phyloP scores from a whole-genome alignment of 225 moss, liverwort and hornwort species.

The Ulota crispa region DNA sequence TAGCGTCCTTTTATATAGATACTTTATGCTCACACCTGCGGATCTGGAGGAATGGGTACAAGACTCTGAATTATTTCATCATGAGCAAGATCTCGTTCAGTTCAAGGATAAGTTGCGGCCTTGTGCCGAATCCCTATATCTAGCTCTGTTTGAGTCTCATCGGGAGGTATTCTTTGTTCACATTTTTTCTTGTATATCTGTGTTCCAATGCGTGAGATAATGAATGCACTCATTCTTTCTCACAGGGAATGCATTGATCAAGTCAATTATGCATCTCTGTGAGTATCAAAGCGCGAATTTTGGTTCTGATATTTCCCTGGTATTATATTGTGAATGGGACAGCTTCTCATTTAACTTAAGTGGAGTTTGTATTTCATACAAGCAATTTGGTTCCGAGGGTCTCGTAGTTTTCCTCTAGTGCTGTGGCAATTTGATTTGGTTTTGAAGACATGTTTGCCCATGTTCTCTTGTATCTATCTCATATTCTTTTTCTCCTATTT shows the following conservation, averaged over 20 bases:
- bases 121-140: conserved; percentile 93
- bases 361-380: not conserved
- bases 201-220: not conserved
- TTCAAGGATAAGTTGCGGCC: conserved; percentile 96
- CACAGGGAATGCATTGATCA: not conserved
- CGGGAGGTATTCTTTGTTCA: conserved; percentile 68
- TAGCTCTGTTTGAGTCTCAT: conserved; percentile 93
- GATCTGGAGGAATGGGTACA: conserved; percentile 98
- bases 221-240: not conserved
- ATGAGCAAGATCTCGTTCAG: conserved; percentile 97
- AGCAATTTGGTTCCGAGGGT: conserved; percentile 1
- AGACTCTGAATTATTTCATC: conserved; percentile 94
- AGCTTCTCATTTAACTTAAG: not conserved
- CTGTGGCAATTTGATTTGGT: conserved; percentile 11
- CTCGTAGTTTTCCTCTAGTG: not conserved
- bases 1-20: conserved; percentile 49
- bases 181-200: conserved; percentile 17
- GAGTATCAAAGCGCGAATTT: not conserved
- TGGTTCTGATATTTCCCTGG: not conserved
- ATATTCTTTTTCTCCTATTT: conserved; percentile 1
- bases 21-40: conserved; percentile 78
- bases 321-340: not conserved
- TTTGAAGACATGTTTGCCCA: not conserved
- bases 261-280: not conserved
- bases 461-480: conserved; percentile 3